Evolutionary conservation across 352 stramenopile genomes (phyloP), one percentile per base, ranked within the genome.

Genomic region (Elongisporangium anandrum): DNA sequence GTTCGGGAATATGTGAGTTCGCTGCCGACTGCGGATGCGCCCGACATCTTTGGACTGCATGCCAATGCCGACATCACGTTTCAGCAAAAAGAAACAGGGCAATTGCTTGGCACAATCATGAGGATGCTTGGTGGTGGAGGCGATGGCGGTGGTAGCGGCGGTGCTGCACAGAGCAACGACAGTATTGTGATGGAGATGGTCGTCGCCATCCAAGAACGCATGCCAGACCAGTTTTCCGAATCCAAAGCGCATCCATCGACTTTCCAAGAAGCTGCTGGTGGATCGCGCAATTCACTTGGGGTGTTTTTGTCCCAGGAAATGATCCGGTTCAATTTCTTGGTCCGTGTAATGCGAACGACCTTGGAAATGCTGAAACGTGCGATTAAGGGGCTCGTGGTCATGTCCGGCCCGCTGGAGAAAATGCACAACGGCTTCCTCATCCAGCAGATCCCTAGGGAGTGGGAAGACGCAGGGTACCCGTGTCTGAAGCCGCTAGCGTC

Each of bases 1-100:
- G 78, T 89, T 23, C 87, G 94, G 15, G 78, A 92, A 26, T 98
- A 97, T 58, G 87, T 98, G 16, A 72, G 64, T 23, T 56, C 64
- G 17, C 62, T 98, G 13, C 94, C 94, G 34, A 75, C 73, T 3
- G 88, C 90, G 9, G 92, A 97, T 59, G 72, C 80, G 0, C 94
- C 94, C 0, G 87, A 97, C 48, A 92, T 96, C 47, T 98, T 98
- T 59, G 94, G 94, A 2, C 77, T 98, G 54, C 94, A 98, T 55
- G 75, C 79, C 21, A 98, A 98, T 57, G 93, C 93, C 4, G 92
- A 97, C 65, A 98, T 98, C 56, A 97, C 89, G 12, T 97, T 97
- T 60, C 91, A 97, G 65, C 88, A 98, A 68, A 97, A 98, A 56
- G 85, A 97, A 62, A 97, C 91, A 3, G 76, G 87, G 12, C 73